Evolutionary conservation across 306 rosid genomes (phyloP).

Genomic region (Herpetospermum pedunculosum): DNA sequence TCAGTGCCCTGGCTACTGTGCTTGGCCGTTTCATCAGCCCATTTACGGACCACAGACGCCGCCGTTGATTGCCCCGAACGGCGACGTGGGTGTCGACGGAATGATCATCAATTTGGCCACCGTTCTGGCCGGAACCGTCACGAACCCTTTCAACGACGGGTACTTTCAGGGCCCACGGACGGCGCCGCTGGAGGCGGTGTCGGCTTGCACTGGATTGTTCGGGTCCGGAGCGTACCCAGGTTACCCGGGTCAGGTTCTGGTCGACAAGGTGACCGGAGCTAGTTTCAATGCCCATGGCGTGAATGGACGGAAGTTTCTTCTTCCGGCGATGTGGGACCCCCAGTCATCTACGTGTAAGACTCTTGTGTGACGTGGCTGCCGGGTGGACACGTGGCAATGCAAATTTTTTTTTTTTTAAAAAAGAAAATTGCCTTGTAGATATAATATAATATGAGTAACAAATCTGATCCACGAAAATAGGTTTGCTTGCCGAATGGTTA

Average conservation of each 20-base stretch:
- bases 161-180: conserved; percentile 67
- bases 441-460: conserved; percentile 9
- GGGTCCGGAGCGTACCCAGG: conserved; percentile 88
- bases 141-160: conserved; percentile 76
- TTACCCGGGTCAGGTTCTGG: conserved; percentile 50
- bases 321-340: conserved; percentile 99
- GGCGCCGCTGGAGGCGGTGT: conserved; percentile 80
- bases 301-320: conserved; percentile 49
- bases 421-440: background rate
- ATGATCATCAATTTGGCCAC: conserved; percentile 83
- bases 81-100: conserved; percentile 88
- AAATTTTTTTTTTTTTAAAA: background rate
- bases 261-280: conserved; percentile 46
- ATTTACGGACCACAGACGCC: conserved; percentile 83
- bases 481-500: background rate
- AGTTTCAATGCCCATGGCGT: conserved; percentile 69
- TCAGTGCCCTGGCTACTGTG: conserved; percentile 84
- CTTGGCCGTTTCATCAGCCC: conserved; percentile 96
- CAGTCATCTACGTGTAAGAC: conserved; percentile 51
- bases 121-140: conserved; percentile 73
- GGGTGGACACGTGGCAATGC: background rate
- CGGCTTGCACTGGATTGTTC: conserved; percentile 65
- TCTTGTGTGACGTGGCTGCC: conserved; percentile 26
- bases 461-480: conserved; percentile 16
- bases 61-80: conserved; percentile 77